These are phyloP conservation scores for Selaginella tamariscina DNA, from an alignment of 75 land plant genomes.

Conservation along the genomic window DNA sequence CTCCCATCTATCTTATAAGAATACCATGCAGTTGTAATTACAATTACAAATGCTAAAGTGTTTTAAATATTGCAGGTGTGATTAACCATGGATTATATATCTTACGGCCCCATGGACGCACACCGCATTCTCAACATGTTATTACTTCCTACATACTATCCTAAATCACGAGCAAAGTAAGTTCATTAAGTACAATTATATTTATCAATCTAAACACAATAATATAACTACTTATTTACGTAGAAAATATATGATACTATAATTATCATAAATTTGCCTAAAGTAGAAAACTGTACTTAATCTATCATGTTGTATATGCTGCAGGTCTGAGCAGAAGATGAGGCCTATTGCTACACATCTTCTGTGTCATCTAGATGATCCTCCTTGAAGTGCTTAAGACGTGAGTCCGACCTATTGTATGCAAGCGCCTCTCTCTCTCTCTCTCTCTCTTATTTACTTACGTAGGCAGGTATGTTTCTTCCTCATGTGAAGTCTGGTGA, in stretches of 20 bases:
- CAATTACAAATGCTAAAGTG: too few species aligned
- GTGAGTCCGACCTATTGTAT: constrained; percentile 12
- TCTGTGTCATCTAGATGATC: constrained; percentile 36
- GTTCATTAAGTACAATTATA: too few species aligned
- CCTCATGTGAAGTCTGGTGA: constrained; percentile 32
- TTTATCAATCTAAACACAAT: neutral
- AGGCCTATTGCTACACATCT: neutral
- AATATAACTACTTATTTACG: neutral
- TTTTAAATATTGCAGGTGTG: constrained; percentile 27
- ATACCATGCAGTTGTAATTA: too few species aligned
- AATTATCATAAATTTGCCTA: too few species aligned
- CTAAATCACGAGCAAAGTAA: constrained; percentile 7
- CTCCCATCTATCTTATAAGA: too few species aligned
- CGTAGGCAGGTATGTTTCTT: constrained; percentile 30
- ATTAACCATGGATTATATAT: constrained; percentile 29
- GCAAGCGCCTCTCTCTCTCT: neutral
- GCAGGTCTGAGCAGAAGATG: neutral
- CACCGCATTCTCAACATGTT: constrained; percentile 29
- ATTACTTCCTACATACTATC: constrained; percentile 28
- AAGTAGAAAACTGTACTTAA: too few species aligned
- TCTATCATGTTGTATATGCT: too few species aligned
- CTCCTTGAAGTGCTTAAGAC: constrained; percentile 27
- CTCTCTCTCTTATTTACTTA: neutral
- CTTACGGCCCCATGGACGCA: constrained; percentile 38
- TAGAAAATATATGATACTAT: too few species aligned